These are phyloP conservation scores for Lentinula edodes DNA, from an alignment of 768 basidiomycete genomes.

Conservation along the genomic window DNA sequence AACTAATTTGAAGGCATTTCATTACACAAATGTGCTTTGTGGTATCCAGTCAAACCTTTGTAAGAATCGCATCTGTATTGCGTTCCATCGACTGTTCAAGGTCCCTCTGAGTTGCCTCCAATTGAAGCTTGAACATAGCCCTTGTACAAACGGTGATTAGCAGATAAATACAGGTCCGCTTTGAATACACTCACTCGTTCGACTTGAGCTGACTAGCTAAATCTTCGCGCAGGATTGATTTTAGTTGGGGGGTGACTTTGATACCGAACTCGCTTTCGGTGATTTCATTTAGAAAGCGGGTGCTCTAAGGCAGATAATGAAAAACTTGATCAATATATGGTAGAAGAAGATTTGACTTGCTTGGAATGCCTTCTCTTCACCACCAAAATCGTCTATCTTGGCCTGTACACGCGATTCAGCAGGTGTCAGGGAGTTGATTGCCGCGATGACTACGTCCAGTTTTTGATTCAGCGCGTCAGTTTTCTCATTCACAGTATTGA, in stretches of 20 bases:
- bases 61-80: constrained; percentile 12
- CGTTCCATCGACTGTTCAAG: constrained; percentile 12
- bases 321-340: not conserved
- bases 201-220: constrained; percentile 3
- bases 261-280: constrained; percentile 5
- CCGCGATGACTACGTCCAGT: not conserved
- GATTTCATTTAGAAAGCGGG: constrained; percentile 4
- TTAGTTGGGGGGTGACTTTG: constrained; percentile 7
- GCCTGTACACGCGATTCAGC: not conserved
- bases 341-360: not conserved
- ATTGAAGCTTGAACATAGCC: constrained; percentile 13
- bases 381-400: constrained; percentile 5
- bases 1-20: constrained; percentile 6
- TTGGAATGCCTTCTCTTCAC: constrained; percentile 7
- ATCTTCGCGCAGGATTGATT: constrained; percentile 6
- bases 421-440: not conserved
- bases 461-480: not conserved
- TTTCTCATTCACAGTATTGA: constrained; percentile 4
- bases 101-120: constrained; percentile 10
- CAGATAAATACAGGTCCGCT: not conserved
- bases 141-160: constrained; percentile 1
- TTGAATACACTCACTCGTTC: constrained; percentile 7
- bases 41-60: constrained; percentile 5
- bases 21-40: too few species aligned
- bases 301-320: not conserved